Evolutionary conservation across 176 grass and related monocot species (phyloP), one percentile per base, ranked within the genome.

Genomic region (Aegilops umbellulata): DNA sequence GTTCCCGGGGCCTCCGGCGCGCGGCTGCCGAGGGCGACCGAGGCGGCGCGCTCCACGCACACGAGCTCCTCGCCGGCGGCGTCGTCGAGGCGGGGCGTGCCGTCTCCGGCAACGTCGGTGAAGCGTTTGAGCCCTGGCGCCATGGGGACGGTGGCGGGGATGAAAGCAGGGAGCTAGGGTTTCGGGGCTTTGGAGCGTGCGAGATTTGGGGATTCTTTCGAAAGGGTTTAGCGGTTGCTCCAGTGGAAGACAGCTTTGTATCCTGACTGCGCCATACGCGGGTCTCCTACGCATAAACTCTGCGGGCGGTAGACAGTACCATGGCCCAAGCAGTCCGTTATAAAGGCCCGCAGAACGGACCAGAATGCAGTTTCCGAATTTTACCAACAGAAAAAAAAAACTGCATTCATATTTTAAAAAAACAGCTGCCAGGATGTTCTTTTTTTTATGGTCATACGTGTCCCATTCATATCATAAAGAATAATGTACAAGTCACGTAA

Each of bases 61-160:
- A 99, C 53, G 49, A 99, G 63, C 85, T 99, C 97, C 88, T 99
- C 97, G 53, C 92, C 92, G 34, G 84, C 60, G 23, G 75, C 80
- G 16, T 77, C 65, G 76, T 99, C 82, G 29, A 96, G 88, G 8
- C 65, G 82, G 19, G 92, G 97, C 25, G 78, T 41, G 62, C 85
- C 88, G 74, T 89, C 90, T 53, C 7, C 80, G 10, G 85, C 78
- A 64, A 90, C 80, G 31, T 88, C 88, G 8, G 51, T 35, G 88
- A 96, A 91, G 73, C 34, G 83, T 44, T 78, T 87, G 70, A 99
- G 87, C 63, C 97, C 97, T 68, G 91, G 61, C 83, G 87, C 92
- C 97, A 99, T 94, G 38, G 68, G 9, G 5, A 35, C 34, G 72
- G 79, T 44, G 38, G 65, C 30, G 80, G 88, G 70, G 74, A 46